Conservation (phyloP, 768 basidiomycete species). For the Strobilomyces echinocephalus region DNA sequence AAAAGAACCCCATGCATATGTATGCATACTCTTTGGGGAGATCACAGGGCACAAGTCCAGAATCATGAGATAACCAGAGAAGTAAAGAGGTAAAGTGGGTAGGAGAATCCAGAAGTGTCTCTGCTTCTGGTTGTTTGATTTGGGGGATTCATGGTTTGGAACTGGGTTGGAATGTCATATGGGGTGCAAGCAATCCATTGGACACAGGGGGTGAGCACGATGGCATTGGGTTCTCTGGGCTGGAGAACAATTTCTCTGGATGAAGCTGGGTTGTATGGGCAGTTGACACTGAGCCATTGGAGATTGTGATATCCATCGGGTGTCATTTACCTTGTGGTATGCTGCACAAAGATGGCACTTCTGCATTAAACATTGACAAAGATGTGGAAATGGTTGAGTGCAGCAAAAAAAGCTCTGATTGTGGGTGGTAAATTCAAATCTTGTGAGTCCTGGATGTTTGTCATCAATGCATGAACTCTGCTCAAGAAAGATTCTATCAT, state of each 20-base stretch:
- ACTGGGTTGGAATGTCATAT: not conserved
- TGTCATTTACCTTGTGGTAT: not conserved
- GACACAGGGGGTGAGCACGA: not conserved
- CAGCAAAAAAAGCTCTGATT: not conserved
- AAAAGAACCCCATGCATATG: constrained; percentile 45
- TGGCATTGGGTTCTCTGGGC: not conserved
- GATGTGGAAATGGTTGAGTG: not conserved
- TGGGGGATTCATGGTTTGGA: constrained; percentile 15
- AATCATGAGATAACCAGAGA: constrained; percentile 37
- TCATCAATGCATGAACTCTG: constrained; percentile 4
- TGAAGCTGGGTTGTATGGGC: not conserved
- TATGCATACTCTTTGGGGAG: constrained; percentile 38
- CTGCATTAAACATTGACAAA: not conserved
- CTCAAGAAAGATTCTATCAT: constrained; percentile 14
- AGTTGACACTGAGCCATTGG: not conserved
- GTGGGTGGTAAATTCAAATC: not conserved
- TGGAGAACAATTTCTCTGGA: not conserved
- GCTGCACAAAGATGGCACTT: not conserved
- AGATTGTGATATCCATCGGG: not conserved
- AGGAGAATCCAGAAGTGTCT: constrained; percentile 39
- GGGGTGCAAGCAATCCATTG: not conserved
- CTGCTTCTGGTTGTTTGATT: constrained; percentile 39
- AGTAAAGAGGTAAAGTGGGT: constrained; percentile 36
- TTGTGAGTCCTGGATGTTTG: constrained; percentile 5
- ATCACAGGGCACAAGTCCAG: constrained; percentile 20